Evolutionary conservation across 352 stramenopile genomes (phyloP), one percentile per base, ranked within the genome.

Genomic region (Globisporangium parvum): DNA sequence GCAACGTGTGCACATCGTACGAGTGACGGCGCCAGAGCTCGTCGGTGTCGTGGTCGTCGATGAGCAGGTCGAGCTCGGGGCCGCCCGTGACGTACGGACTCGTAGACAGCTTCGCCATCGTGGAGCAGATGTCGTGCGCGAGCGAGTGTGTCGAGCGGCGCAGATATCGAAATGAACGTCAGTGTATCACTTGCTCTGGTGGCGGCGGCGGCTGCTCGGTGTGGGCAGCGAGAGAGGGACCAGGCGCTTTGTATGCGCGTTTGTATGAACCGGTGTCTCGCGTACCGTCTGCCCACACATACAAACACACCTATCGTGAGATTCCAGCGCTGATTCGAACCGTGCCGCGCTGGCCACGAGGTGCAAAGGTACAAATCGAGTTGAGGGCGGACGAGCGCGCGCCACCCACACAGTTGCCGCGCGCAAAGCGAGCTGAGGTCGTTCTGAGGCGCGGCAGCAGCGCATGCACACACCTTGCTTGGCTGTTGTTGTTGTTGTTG

Each of bases 1-100:
- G 15, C 6, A 40, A 23, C 23, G 17, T 12, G 45, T 21, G 31
- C 6, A 40, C 23, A 28, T 61, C 55, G 26, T 41, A 24, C 20
- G 55, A 61, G 28, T 37, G 47, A 26, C 55, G 47, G 39, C 23
- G 11, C 51, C 51, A 56, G 15, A 35, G 18, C 23, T 39, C 51
- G 26, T 23, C 33, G 23, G 35, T 26, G 35, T 8, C 50, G 15
- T 47, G 18, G 50, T 47, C 21, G 18, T 44, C 39, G 15, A 21
- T 37, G 39, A 44, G 39, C 39, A n/a, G 15, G 39, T 44, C 39
- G 15, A 44, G 39, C 51, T 48, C 17, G 26, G 47, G 26, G 39
- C 39, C 6, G 39, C 51, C 39, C 2, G 28, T 17, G 24, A 56
- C 35, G 39, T 56, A 56, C 15, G 51, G 23, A 18, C 51, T 56